A percentile compares a stretch with the other conserved stretches of the same genome.
phyloP scores from a whole-genome alignment of 345 rosid species.

The Bruguiera parviflora region DNA sequence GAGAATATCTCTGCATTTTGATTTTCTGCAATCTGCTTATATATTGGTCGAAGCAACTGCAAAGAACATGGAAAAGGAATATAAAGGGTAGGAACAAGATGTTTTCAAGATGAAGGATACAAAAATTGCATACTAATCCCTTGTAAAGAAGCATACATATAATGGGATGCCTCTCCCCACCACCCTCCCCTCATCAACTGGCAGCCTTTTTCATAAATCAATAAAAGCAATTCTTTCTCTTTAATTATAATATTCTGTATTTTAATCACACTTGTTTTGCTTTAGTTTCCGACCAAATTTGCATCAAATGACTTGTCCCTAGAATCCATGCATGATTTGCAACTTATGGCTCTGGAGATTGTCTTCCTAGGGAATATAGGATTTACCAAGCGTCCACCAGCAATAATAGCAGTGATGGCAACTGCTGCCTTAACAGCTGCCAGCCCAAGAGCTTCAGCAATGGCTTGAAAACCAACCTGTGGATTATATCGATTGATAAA shows the following conservation, averaged over 20 bases:
- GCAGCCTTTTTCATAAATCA: neutral
- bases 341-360: neutral
- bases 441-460: constrained; percentile 96
- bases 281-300: neutral
- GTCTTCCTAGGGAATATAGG: constrained; percentile 18
- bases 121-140: neutral
- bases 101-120: neutral
- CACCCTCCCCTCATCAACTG: neutral
- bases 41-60: constrained; percentile 98
- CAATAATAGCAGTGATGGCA: constrained; percentile 93
- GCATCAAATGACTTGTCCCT: neutral
- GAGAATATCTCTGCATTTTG: constrained; percentile 98
- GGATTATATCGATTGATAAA: constrained; percentile 12
- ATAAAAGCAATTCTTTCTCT: neutral
- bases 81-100: constrained; percentile 8
- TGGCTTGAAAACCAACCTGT: constrained; percentile 95
- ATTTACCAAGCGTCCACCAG: constrained; percentile 95
- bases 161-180: neutral
- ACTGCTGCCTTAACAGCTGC: constrained; percentile 95
- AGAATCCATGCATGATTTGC: neutral
- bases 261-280: neutral
- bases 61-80: constrained; percentile 17
- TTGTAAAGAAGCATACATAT: neutral
- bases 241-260: neutral
- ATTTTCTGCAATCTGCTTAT: constrained; percentile 95